Evolutionary conservation across 331 rosid genomes (phyloP), one percentile per base, ranked within the genome.

Genomic region (Pyrus hybrid): DNA sequence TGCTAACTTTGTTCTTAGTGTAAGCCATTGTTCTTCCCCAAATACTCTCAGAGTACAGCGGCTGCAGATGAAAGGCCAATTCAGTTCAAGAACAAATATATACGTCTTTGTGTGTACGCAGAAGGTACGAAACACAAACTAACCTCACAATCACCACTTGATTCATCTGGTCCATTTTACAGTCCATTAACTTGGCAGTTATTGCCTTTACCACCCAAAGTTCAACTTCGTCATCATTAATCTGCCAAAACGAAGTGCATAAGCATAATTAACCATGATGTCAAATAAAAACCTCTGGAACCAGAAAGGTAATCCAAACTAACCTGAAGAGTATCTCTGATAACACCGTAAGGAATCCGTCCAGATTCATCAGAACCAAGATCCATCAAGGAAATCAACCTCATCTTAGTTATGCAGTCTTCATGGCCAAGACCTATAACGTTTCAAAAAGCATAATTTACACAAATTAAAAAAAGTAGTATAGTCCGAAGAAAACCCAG

Each of bases 111-210:
- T 9, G 35, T 16, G 35, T 28, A 25, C 5, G 0, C 68, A 63
- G n/a, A 30, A 63, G 68, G 68, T 30, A 64, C 1, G 69, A 65
- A 71, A 49, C 25, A 8, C 2, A 81, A 41, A 49, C 85, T 33
- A 76, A 95, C 99, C 92, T 92, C 74, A 90, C 97, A 78, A 85
- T 71, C 32, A 92, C 90, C 70, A 92, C 84, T 85, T 90, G 85
- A 81, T 95, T 95, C 99, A 92, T 90, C 84, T 95, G 97, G 80
- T 95, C 97, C 87, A 95, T 86, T 89, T 92, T 92, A 81, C 99
- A 90, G 86, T 90, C 92, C 56, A 92, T 75, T 76, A 92, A 82
- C 87, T 89, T 92, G 8, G 93, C 87, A 28, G 96, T 86, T 76
- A 95, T 90, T 63, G 93, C 97, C 88, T 85, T 95, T 58, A 92